Base-by-base conservation (phyloP, 768 basidiomycete genomes). In the Stropharia rugosoannulata region DNA sequence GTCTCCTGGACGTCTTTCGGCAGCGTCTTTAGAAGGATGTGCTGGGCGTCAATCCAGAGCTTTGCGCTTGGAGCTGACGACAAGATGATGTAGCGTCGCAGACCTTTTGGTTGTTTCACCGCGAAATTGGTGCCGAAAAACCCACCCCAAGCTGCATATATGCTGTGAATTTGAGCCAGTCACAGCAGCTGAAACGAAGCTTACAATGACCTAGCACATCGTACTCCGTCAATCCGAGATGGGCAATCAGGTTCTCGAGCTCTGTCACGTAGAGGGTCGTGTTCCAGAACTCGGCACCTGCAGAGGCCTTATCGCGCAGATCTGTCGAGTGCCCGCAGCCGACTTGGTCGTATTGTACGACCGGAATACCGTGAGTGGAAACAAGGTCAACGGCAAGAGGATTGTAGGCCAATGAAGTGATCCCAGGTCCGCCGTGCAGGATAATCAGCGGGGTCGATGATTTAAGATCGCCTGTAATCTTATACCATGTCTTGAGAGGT, bases 281-380 rank as follows among this genome's bases (percentile, higher is more conserved):
- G 15, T 72, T 80, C 81, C 81, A 83, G 68, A 85, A 85, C 16
- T 76, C 73, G 12, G 69, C 71, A 15, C 59, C 61, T 3, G 39
- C 40, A 5, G 47, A 51, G 5, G 62, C 70, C 59, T 80, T 83
- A 57, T 83, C 78, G 8, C 65, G 76, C 16, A 83, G 70, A 59
- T 82, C 81, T 8, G 81, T 82, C 11, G 83, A 85, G 22, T 67
- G 66, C n/a, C 81, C 82, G 53, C 67, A 74, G 7, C 83, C 83
- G 43, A 85, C 55, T 61, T 85, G 84, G 62, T 83, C 81, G 66
- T 85, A 84, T 44, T 83, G 61, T 39, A 86, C 61, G 60, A 84
- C 71, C 10, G 82, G 81, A 44, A 78, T 80, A 29, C 59, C 45
- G 51, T 70, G 61, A 9, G 64, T 59, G 5, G 56, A 54, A 22